Evolutionary conservation across 345 rosid genomes (phyloP).

Genomic region (Raphanus raphanistrum): DNA sequence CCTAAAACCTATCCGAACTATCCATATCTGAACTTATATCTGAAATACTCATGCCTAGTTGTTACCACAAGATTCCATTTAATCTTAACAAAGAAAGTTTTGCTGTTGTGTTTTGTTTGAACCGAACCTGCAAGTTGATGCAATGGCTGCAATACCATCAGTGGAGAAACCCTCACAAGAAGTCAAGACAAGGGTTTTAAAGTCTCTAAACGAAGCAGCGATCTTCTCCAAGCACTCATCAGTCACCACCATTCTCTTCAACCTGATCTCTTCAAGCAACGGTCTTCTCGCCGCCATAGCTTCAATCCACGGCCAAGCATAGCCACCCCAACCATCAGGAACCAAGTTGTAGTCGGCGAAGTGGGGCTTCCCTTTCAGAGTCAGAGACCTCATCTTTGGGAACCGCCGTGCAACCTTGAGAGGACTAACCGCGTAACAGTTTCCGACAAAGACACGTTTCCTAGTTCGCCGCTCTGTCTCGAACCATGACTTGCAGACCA

Average conservation of each 20-base stretch:
- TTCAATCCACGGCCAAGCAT: constrained; percentile 2
- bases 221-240: not conserved
- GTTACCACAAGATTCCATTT: not conserved
- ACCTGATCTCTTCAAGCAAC: not conserved
- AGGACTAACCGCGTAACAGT: not conserved
- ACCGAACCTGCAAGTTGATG: not conserved
- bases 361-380: not conserved
- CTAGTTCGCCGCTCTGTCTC: not conserved
- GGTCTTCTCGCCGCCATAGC: not conserved
- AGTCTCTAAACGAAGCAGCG: not conserved
- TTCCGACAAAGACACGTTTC: not conserved
- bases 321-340: constrained; percentile 1
- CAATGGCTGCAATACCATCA: not conserved
- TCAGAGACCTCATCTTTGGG: not conserved
- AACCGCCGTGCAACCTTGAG: not conserved
- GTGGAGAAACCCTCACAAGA: not conserved
- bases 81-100: not conserved
- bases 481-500: not conserved
- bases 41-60: not conserved
- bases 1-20: not conserved
- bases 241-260: constrained; percentile 2
- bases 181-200: not conserved
- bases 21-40: not conserved
- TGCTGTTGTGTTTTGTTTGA: not conserved
- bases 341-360: not conserved